Evolutionary conservation across 2,329 filamentous ascomycete species (phyloP), one percentile per base, ranked within the genome.

Genomic region (Malbranchea cinnamomea): DNA sequence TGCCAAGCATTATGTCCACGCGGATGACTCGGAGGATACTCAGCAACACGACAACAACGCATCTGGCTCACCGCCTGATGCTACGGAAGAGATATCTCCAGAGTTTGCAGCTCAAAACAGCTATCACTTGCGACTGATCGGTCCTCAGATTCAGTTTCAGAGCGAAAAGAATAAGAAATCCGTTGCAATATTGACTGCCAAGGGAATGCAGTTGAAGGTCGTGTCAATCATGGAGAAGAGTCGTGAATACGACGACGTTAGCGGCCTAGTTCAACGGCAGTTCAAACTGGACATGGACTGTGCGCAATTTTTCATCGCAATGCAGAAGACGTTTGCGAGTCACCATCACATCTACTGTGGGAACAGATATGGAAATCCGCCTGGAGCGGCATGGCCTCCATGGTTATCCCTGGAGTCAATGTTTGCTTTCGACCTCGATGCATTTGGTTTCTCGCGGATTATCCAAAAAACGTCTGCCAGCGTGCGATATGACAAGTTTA

Each of bases 381-480:
- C 71, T 20, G 83, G 83, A 6, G 82, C 84, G 3, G 75, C 81
- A 10, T 99, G 91, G 89, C 89, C 89, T 7, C 89, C 89, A 1
- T 99, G 89, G 89, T 82, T 95, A 26, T 89, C 89, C 0, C 78
- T 98, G 60, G 89, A 99, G 56, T 82, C 93, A 44, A 94, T 98
- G 78, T 94, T 93, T 46, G 85, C 95, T 53, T 98, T 94, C 54
- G 65, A 87, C 40, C 69, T 79, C 4, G 85, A 92, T 52, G 87
- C 89, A 0, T 93, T 93, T 47, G 89, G 91, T n/a, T 98, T 98
- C 63, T 87, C 87, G 51, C 75, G 89, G 36, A 85, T 98, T 17
- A 85, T 99, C 7, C 83, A 95, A 52, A 87, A 91, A 53, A 98
- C 89, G 1, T 98, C 87, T 4, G 89, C 87, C 13, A 85, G 78